Conservation (phyloP, 768 basidiomycete genomes). For the Pisolithus albus region DNA sequence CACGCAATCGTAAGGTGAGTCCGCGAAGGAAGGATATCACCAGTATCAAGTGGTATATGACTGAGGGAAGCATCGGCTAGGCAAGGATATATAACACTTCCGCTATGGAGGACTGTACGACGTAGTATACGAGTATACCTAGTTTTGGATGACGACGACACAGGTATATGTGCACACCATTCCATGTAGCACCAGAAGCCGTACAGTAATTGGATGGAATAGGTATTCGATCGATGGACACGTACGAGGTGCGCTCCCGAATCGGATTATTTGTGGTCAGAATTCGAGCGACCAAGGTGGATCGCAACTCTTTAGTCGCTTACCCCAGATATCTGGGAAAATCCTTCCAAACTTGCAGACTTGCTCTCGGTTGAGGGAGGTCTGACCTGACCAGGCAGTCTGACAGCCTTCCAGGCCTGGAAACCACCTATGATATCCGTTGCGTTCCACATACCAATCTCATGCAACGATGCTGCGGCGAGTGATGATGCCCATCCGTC, state of each 20-base stretch:
- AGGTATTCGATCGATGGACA: not conserved
- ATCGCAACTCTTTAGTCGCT: constrained; percentile 12
- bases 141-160: not conserved
- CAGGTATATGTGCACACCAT: not conserved
- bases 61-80: no score
- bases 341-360: constrained; percentile 24
- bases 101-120: not conserved
- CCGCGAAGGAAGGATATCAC: not conserved
- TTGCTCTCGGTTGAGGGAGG: constrained; percentile 25
- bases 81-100: no score
- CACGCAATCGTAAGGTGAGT: not conserved
- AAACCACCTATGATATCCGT: constrained; percentile 76
- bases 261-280: no score
- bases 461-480: constrained; percentile 61
- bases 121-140: not conserved
- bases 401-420: constrained; percentile 62
- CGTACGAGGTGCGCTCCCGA: no score
- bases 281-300: not conserved
- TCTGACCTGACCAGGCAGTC: constrained; percentile 48
- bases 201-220: no score
- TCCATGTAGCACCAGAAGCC: not conserved
- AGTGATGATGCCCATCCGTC: constrained; percentile 69
- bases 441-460: constrained; percentile 64
- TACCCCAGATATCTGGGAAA: constrained; percentile 22
- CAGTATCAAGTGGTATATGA: no score